phyloP scores from a whole-genome alignment of 2,329 filamentous ascomycete species.

The Tympanopsis confertula region DNA sequence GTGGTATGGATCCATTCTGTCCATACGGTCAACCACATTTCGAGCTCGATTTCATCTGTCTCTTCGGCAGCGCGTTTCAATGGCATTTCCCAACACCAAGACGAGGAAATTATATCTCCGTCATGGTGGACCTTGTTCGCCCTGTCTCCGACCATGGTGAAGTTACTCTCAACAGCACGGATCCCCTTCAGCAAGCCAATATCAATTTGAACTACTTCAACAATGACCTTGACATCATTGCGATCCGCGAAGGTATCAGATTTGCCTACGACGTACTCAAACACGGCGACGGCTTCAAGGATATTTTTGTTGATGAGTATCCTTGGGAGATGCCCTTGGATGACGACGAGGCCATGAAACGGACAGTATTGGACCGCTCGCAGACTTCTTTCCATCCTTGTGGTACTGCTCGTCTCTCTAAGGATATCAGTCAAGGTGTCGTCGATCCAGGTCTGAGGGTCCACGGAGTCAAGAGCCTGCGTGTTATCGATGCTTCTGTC shows the following conservation, averaged over 20 bases:
- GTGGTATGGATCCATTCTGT: conserved; percentile 36
- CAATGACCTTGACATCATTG: conserved; percentile 37
- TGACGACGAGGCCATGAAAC: conserved; percentile 42
- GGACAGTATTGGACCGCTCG: conserved; percentile 40
- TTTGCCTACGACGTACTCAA: conserved; percentile 44
- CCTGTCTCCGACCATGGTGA: conserved; percentile 28
- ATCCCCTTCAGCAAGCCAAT: conserved; percentile 22
- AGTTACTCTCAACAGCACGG: conserved; percentile 24
- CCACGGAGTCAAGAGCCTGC: neutral
- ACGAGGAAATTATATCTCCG: conserved; percentile 38
- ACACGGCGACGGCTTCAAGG: conserved; percentile 42
- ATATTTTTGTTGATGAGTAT: conserved; percentile 39
- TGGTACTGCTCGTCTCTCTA: conserved; percentile 39
- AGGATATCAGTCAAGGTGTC: conserved; percentile 36
- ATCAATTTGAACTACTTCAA: conserved; percentile 31
- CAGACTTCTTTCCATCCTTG: conserved; percentile 50
- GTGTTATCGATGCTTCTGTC: neutral
- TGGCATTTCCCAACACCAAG: conserved; percentile 30
- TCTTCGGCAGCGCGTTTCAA: conserved; percentile 39
- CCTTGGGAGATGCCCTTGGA: conserved; percentile 48
- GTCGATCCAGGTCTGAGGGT: conserved; percentile 24
- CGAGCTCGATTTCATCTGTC: conserved; percentile 48
- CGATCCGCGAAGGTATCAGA: conserved; percentile 43
- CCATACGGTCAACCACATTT: conserved; percentile 47
- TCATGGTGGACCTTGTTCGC: conserved; percentile 39